A percentile compares a stretch with the other conserved stretches of the same genome.
Evolutionary conservation across 495 filamentous ascomycete species (phyloP).

Genomic region (Glutinoglossum americanum): DNA sequence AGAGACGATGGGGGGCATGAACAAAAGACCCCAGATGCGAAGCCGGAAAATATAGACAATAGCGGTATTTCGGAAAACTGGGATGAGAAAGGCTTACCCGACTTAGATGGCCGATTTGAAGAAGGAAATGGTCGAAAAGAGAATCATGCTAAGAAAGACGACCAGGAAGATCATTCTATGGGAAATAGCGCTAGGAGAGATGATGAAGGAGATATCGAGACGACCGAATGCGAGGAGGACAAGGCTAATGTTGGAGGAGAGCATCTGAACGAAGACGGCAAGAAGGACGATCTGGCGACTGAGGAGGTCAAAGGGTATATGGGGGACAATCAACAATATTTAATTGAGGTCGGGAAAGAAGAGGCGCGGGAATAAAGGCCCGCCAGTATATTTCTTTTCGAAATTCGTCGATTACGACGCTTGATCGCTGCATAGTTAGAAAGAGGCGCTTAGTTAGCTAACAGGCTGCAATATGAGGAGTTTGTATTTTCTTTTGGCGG

Average conservation of each 20-base stretch:
- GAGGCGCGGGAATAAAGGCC: neutral
- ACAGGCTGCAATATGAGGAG: no score
- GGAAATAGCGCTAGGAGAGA: neutral
- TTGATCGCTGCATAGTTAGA: no score
- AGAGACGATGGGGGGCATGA: neutral
- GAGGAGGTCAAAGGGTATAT: neutral
- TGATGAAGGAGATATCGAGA: neutral
- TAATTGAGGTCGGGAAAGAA: neutral
- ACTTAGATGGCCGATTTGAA: neutral
- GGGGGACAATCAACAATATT: neutral
- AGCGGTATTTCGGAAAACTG: neutral
- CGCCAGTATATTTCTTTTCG: neutral
- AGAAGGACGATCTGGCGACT: neutral
- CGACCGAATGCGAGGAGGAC: neutral
- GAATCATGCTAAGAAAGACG: neutral
- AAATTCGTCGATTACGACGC: neutral
- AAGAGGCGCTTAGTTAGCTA: no score
- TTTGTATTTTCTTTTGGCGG: no score
- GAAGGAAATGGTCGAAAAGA: neutral
- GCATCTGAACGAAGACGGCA: neutral
- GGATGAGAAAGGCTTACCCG: neutral
- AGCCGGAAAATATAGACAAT: neutral
- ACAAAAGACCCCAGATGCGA: neutral
- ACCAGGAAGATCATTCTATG: neutral
- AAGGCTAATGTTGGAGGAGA: neutral